These are phyloP conservation scores for Strobilomyces echinocephalus DNA, from an alignment of 768 basidiomycete species.

Conservation along the genomic window DNA sequence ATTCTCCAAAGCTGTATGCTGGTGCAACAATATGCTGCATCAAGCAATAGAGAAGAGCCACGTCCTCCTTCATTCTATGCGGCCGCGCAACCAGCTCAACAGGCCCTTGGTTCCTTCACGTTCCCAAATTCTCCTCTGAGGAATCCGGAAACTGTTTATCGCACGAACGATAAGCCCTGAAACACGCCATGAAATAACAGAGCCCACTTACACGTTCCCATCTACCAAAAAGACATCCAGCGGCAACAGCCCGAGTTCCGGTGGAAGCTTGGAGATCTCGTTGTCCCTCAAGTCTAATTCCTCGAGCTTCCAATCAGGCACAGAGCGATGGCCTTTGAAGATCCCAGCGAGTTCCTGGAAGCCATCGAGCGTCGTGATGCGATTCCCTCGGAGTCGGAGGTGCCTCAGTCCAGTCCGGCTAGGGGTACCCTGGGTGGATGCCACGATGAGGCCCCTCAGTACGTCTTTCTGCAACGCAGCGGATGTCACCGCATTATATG, in stretches of 20 bases:
- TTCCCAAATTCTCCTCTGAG: constrained; percentile 79
- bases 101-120: constrained; percentile 81
- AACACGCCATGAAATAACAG: not conserved
- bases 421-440: constrained; percentile 27
- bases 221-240: constrained; percentile 81
- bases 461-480: constrained; percentile 45
- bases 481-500: constrained; percentile 66
- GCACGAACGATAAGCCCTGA: not conserved
- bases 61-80: constrained; percentile 48
- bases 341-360: constrained; percentile 55
- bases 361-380: constrained; percentile 55
- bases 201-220: constrained; percentile 65
- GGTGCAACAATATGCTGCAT: not conserved
- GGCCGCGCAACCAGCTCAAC: constrained; percentile 71
- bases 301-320: constrained; percentile 70
- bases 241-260: constrained; percentile 69
- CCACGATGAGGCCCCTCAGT: constrained; percentile 49
- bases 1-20: not conserved
- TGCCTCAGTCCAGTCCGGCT: constrained; percentile 55
- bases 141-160: constrained; percentile 66
- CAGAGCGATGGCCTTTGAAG: constrained; percentile 61
- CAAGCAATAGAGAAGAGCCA: not conserved
- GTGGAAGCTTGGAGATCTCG: constrained; percentile 62
- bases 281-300: constrained; percentile 83
- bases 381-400: constrained; percentile 67